A percentile compares a stretch with the other conserved stretches of the same genome.
Evolutionary conservation across 495 filamentous ascomycete genomes (phyloP).

Genomic region (Hypoxylon trugodes): DNA sequence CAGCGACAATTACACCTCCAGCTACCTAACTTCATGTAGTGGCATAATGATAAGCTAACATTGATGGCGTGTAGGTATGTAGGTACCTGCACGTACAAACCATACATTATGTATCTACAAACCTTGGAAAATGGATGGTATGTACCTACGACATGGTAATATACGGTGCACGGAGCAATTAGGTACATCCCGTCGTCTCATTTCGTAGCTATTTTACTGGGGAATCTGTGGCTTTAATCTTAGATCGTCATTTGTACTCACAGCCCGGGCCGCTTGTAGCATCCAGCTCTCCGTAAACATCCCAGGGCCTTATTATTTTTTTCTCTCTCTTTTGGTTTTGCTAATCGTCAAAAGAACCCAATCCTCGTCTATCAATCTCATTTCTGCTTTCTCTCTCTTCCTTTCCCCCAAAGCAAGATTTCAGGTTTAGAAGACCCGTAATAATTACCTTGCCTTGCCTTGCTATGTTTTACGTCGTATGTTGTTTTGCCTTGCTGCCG

Average conservation of each 20-base stretch:
- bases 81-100: no score
- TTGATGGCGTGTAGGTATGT: no score
- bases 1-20: no score
- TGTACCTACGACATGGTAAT: background rate
- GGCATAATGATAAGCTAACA: no score
- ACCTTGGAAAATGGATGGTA: no score
- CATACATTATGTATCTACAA: no score
- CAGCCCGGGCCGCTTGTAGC: slow-evolving; percentile 33
- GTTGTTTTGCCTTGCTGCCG: slow-evolving; percentile 28
- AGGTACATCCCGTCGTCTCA: no score
- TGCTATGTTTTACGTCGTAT: slow-evolving; percentile 33
- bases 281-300: slow-evolving; percentile 44
- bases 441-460: slow-evolving; percentile 35
- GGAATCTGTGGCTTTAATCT: slow-evolving; percentile 42
- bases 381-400: slow-evolving; percentile 16
- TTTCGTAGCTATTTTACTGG: slow-evolving; percentile 42
- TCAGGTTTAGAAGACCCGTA: slow-evolving; percentile 36
- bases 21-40: no score
- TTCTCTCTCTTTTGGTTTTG: slow-evolving; percentile 17
- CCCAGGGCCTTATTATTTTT: slow-evolving; percentile 28
- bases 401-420: slow-evolving; percentile 24
- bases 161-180: no score
- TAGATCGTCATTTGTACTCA: slow-evolving; percentile 29
- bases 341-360: slow-evolving; percentile 32
- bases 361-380: slow-evolving; percentile 39